Evolutionary conservation across 352 stramenopile species (phyloP).

Genomic region (Phytophthora syringae): DNA sequence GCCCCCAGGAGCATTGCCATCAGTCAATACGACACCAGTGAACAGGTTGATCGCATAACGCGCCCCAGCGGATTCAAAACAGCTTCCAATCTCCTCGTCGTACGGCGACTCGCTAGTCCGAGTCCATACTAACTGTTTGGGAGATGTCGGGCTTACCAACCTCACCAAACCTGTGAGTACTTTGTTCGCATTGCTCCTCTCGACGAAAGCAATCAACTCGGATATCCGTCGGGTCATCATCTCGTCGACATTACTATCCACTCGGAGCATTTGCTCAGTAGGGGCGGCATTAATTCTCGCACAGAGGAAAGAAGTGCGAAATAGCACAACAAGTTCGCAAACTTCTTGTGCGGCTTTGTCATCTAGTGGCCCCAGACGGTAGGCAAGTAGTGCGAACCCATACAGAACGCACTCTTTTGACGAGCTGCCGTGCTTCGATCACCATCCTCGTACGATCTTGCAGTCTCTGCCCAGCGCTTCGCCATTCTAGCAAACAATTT

Average conservation of each 20-base stretch:
- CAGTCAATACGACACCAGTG: conserved; percentile 43
- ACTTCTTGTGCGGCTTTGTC: conserved; percentile 29
- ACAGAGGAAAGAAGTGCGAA: conserved; percentile 43
- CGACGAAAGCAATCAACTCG: conserved; percentile 19
- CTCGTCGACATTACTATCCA: conserved; percentile 33
- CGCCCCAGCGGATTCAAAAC: conserved; percentile 32
- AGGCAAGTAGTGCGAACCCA: conserved; percentile 45
- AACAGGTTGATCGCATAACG: conserved; percentile 62
- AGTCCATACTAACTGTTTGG: conserved; percentile 31
- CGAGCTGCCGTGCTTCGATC: too few relatives aligned
- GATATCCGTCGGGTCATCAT: conserved; percentile 43
- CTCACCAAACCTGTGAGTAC: conserved; percentile 32
- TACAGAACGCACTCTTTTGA: conserved; percentile 53
- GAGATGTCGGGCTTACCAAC: conserved; percentile 32
- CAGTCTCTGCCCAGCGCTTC: conserved; percentile 32
- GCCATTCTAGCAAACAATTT: conserved; percentile 33
- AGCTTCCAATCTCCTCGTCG: conserved; percentile 28
- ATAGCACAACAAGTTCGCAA: conserved; percentile 55
- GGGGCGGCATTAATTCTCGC: conserved; percentile 27
- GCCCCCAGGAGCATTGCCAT: conserved; percentile 49
- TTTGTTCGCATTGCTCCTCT: neutral
- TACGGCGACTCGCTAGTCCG: neutral
- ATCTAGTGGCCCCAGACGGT: conserved; percentile 23
- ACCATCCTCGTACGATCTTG: too few relatives aligned
- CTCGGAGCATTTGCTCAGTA: conserved; percentile 21